Evolutionary conservation across 2,329 filamentous ascomycete species (phyloP), one percentile per base, ranked within the genome.

Genomic region (Tricladium varicosporioides): DNA sequence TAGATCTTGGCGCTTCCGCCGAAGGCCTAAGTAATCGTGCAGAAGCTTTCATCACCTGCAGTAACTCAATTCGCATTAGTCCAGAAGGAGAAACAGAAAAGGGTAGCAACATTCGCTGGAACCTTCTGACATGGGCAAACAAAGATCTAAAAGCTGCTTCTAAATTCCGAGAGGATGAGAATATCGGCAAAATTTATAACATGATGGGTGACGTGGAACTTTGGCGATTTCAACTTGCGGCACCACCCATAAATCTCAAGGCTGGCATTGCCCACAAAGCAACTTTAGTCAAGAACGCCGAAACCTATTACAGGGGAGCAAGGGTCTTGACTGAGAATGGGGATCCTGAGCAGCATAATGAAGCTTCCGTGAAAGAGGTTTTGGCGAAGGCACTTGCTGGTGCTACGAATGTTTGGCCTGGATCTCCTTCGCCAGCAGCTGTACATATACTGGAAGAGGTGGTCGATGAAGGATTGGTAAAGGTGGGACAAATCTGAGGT

Each of bases 301-400:
- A 79, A 59, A 81, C 78, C 5, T 85, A 81, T 64, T 85, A 83
- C 63, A 76, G 79, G 16, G 81, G 82, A 42, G 81, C 80, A 7
- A 60, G 56, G 36, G 53, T 36, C 7, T 31, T 54, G 32, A 48
- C 48, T 7, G 43, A 19, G 16, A 33, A 32, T 22, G 43, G 33
- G 62, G 51, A 59, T 65, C 9, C 10, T 46, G 53, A 54, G 46
- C 45, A 54, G 36, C 44, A 51, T 40, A 32, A 40, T 18, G 51
- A 58, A 15, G 56, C 51, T n/a, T 42, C 33, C 5, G 33, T 54
- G 2, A 58, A 58, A 8, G 56, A 58, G 43, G 22, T 42, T 9
- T 13, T 58, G n/a, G 51, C 31, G 9, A 58, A 51, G 48, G 51
- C 42, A 8, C 13, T 58, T 10, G 5, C 48, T 10, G 51, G 56